Evolutionary conservation across 768 basidiomycete species (phyloP), one percentile per base, ranked within the genome.

Genomic region (Asterophora parasitica): DNA sequence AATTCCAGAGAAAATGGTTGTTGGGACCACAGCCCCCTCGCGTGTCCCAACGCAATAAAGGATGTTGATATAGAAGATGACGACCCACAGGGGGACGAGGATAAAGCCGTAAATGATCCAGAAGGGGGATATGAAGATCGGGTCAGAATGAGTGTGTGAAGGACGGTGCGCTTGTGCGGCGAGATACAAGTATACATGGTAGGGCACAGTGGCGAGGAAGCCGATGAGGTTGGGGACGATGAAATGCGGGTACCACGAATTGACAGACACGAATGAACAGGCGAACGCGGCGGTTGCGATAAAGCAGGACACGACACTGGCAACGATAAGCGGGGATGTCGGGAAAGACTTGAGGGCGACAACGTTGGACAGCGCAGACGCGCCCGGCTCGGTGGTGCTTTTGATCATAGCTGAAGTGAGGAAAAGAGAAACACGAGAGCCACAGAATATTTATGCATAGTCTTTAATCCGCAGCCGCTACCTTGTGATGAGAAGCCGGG

Each of bases 241-340:
- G 27, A 52, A 52, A 39, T 40, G 45, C 6, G 34, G 38, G n/a
- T 7, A 46, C 23, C 10, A 17, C 5, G 33, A 31, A 12, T 15
- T 28, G 26, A 46, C 35, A 35, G 46, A 35, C 5, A 27, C 27
- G 36, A 47, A 43, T 26, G 50, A 42, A 2, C 45, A 36, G 23
- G 44, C 28, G 17, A 52, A 41, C 9, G 46, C 46, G 12, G 42
- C 37, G 9, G 46, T 44, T 10, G 40, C 44, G 20, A 53, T 12
- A 30, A 48, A 44, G 38, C 47, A 52, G 17, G 55, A 56, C 15
- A 48, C 38, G 37, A 53, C 46, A 20, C 49, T 51, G 33, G 51
- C 41, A 35, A 51, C 45, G 13, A 54, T 46, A 16, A 54, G 47
- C 13, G 41, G 32, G 13, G 52, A 44, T 37, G 50, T 45, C 38